These are phyloP conservation scores for Lipomyces sp. DNA, from an alignment of 805 yeast genomes.

Conservation along the genomic window DNA sequence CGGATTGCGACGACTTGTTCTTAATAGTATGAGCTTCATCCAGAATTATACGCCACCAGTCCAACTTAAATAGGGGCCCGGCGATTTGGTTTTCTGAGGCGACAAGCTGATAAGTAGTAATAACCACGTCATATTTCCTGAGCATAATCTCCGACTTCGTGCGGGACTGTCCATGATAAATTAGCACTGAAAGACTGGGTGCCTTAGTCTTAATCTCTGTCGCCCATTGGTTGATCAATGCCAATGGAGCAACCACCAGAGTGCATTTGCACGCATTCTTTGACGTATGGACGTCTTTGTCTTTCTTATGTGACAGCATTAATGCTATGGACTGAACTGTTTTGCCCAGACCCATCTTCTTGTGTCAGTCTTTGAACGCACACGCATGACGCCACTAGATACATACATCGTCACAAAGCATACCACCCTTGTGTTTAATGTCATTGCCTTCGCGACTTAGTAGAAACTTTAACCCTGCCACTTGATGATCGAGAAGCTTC, in stretches of 20 bases:
- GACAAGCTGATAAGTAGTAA: constrained; percentile 90
- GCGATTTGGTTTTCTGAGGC: constrained; percentile 40
- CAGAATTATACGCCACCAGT: constrained; percentile 61
- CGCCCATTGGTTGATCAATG: constrained; percentile 52
- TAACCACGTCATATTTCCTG: constrained; percentile 69
- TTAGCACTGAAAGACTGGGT: constrained; percentile 38
- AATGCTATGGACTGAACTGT: constrained; percentile 78
- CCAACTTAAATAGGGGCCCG: constrained; percentile 41
- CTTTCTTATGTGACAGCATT: constrained; percentile 51
- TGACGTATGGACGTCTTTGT: constrained; percentile 51
- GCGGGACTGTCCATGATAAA: constrained; percentile 49
- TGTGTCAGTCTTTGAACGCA: not conserved
- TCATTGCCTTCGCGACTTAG: constrained; percentile 46
- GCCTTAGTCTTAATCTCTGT: constrained; percentile 49
- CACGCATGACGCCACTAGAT: not conserved
- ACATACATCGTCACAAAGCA: constrained; percentile 70
- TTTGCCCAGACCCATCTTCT: constrained; percentile 81
- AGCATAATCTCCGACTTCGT: constrained; percentile 23
- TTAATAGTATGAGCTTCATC: constrained; percentile 72
- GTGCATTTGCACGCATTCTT: constrained; percentile 44
- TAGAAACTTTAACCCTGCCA: constrained; percentile 52
- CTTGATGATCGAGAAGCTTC: constrained; percentile 53
- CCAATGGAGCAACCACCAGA: constrained; percentile 52
- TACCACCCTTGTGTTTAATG: constrained; percentile 54
- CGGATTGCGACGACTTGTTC: constrained; percentile 53